Conservation (phyloP, 306 rosid genomes). For the Bauhinia variegata region DNA sequence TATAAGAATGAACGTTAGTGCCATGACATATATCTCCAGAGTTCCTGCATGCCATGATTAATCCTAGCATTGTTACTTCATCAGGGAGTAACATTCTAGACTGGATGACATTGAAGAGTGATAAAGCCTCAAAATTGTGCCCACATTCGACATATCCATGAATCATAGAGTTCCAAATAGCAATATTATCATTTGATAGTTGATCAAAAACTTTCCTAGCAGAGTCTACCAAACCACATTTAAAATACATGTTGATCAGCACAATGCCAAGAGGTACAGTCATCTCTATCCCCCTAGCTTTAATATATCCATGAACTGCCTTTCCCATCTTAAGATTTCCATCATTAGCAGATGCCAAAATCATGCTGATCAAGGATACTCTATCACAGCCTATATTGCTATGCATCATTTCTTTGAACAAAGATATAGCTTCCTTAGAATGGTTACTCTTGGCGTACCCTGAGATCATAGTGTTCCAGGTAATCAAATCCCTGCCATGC, state of each 20-base stretch:
- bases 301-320: constrained; percentile 2
- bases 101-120: constrained; percentile 1
- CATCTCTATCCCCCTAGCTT: constrained; percentile 1
- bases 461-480: constrained; percentile 16
- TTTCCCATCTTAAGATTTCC: constrained; percentile 12
- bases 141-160: constrained; percentile 21
- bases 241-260: constrained; percentile 16
- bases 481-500: constrained; percentile 15
- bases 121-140: constrained; percentile 2
- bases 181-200: constrained; percentile 5
- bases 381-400: constrained; percentile 5
- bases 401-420: constrained; percentile 15
- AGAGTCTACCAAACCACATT: constrained; percentile 12
- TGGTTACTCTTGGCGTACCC: neutral
- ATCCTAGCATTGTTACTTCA: constrained; percentile 20
- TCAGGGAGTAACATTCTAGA: constrained; percentile 16
- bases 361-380: constrained; percentile 13
- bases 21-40: neutral
- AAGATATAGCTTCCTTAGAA: neutral
- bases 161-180: constrained; percentile 15
- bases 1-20: constrained; percentile 1
- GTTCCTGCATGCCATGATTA: constrained; percentile 21
- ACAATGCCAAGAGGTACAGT: constrained; percentile 4
- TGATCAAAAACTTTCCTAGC: constrained; percentile 1
- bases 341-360: constrained; percentile 4